Conservation (phyloP, 768 basidiomycete genomes). For the Termitomyces heimii region DNA sequence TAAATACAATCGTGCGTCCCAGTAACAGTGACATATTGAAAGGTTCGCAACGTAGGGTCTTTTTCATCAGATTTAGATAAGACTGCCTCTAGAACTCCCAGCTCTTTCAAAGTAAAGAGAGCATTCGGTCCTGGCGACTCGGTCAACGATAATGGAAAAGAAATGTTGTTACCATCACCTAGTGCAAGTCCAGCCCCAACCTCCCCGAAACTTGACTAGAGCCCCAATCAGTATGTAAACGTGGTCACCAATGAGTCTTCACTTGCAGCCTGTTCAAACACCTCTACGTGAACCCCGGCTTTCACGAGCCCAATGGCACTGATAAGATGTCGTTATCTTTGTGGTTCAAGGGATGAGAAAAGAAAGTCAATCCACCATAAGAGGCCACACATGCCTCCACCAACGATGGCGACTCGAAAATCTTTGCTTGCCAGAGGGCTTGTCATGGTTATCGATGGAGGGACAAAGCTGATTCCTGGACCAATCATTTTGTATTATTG, state of each 20-base stretch:
- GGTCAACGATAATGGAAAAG: background rate
- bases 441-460: background rate
- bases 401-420: background rate
- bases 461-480: background rate
- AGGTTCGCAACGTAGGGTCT: conserved; percentile 24
- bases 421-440: background rate
- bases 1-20: conserved; percentile 39
- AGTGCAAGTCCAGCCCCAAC: conserved; percentile 50
- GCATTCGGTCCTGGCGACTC: conserved; percentile 41
- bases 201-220: conserved; percentile 41
- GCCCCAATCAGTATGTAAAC: background rate
- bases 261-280: background rate
- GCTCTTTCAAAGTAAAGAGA: conserved; percentile 33
- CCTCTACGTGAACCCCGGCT: background rate
- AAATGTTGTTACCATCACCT: conserved; percentile 21
- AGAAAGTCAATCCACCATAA: background rate
- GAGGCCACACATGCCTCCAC: background rate
- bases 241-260: background rate
- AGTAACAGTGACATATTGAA: conserved; percentile 35
- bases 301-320: background rate
- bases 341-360: background rate
- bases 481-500: background rate
- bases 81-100: conserved; percentile 41
- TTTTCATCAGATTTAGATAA: conserved; percentile 29
- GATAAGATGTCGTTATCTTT: background rate